Base-by-base conservation (phyloP, 345 rosid species). In the Mallotus nudiflorus region DNA sequence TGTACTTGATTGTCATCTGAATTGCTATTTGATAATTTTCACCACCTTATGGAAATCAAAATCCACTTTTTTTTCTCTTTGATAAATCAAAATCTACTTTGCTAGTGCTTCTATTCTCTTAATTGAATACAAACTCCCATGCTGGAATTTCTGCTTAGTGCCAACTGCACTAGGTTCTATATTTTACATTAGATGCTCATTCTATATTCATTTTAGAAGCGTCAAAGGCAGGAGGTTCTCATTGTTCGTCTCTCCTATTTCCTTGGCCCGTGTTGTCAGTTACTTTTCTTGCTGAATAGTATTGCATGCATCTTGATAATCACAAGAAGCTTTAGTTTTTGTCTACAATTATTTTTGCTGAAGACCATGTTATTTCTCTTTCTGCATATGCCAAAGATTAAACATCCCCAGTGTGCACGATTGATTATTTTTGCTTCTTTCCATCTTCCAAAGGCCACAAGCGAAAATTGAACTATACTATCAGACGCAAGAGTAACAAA, bases 371-470 rank as follows among this genome's bases (percentile, higher is more conserved):
- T 14, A 15, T 44, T 9, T 44, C 39, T 44, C 27, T 11, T 53
- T 59, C 27, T 35, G 14, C 37, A 44, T 42, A 9, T 20, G 50
- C 52, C 3, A 42, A 14, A 11, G 31, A 27, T 6, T 9, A 55
- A 55, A 55, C 3, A 2, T 53, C 31, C 56, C 5, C 25, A 53
- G 57, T 53, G 16, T 24, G 33, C 50, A 20, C 5, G 37, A 20
- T 28, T 61, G 46, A 61, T 61, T 29, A 60, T 22, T 16, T 8
- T 33, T 12, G 9, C 46, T 20, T 20, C 48, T 61, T 35, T 22
- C 22, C 6, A 39, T 61, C 48, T 61, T 61, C 65, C 65, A 61
- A 25, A 42, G 25, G 52, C 66, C n/a, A 62, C 51, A 24, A 62
- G 51, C 51, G 51, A 62, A 62, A 40, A 42, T 25, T 37, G 6